phyloP scores from a whole-genome alignment of 371 early-diverging fungal genomes.

The Apophysomyces variabilis region DNA sequence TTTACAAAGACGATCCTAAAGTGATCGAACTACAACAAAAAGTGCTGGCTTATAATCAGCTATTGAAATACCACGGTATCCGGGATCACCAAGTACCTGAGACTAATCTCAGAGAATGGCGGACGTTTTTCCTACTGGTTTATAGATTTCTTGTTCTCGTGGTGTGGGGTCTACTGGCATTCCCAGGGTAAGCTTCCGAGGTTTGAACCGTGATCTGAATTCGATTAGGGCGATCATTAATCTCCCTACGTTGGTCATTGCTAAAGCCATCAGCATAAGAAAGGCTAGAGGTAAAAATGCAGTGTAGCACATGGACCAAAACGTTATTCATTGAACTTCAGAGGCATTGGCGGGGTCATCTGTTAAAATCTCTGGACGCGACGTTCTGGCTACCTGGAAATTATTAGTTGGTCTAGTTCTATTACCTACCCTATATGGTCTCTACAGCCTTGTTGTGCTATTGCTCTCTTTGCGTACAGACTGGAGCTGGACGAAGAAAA shows the following conservation, averaged over 20 bases:
- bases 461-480: slow-evolving; percentile 45
- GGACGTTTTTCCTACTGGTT: slow-evolving; percentile 74
- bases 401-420: slow-evolving; percentile 83
- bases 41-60: slow-evolving; percentile 86
- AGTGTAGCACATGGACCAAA: not conserved
- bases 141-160: slow-evolving; percentile 69
- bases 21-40: slow-evolving; percentile 74
- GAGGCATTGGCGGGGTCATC: slow-evolving; percentile 89
- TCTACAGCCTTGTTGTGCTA: slow-evolving; percentile 70
- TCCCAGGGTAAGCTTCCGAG: slow-evolving; percentile 76
- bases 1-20: slow-evolving; percentile 81
- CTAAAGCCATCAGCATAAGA: slow-evolving; percentile 70
- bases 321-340: slow-evolving; percentile 10
- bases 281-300: slow-evolving; percentile 73
- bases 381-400: slow-evolving; percentile 98
- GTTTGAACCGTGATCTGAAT: not conserved
- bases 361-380: slow-evolving; percentile 92
- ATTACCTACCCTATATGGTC: slow-evolving; percentile 75
- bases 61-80: slow-evolving; percentile 89
- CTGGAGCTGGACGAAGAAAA: slow-evolving; percentile 32
- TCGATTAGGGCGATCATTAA: slow-evolving; percentile 71
- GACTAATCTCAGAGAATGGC: slow-evolving; percentile 68
- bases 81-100: slow-evolving; percentile 95
- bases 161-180: slow-evolving; percentile 73
- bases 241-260: slow-evolving; percentile 77